Base-by-base conservation (phyloP, 2,329 filamentous ascomycete species). In the Penicillium concentricum region DNA sequence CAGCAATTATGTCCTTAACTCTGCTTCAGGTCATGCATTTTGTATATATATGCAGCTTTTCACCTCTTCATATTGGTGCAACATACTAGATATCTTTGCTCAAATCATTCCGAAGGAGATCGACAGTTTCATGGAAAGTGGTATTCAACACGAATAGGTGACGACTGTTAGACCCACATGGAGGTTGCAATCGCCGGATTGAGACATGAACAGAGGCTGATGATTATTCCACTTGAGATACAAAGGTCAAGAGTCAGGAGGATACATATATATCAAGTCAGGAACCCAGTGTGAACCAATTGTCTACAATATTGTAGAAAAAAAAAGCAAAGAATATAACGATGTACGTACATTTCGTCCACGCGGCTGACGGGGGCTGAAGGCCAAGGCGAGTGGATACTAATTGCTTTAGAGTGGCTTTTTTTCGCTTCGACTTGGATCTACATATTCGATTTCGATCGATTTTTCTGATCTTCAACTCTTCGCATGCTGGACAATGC, bases 401-500 rank as follows among this genome's bases (percentile, higher is more conserved):
- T 46, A 46, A 34, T 30, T 35, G 32, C 13, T 22, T 34, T 44
- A 39, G 26, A 46, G 41, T 45, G 47, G 47, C 39, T 45, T 42
- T 54, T 32, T 32, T 32, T 41, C 51, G 44, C 45, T 46, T 46
- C 20, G 18, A 41, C 20, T 22, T 34, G 30, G 44, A 24, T 34
- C 15, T 46, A 20, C 28, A 45, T 20, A 32, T 5, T 45, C 9
- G 28, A 46, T 16, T 43, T 42, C 15, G 22, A 24, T 41, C n/a
- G 9, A 22, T 26, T n/a, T 30, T 46, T 38, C 13, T 18, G n/a
- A 16, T 45, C 20, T 26, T 28, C 32, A 22, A 28, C 26, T 38
- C 46, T 26, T 26, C 39, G 22, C 44, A 37, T 51, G 53, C 48
- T 52, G 28, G 54, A 59, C 41, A 37, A 66, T 66, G 64, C 55